Conservation (phyloP, 1,284 basidiomycete species). For the Tranzscheliella williamsii region DNA sequence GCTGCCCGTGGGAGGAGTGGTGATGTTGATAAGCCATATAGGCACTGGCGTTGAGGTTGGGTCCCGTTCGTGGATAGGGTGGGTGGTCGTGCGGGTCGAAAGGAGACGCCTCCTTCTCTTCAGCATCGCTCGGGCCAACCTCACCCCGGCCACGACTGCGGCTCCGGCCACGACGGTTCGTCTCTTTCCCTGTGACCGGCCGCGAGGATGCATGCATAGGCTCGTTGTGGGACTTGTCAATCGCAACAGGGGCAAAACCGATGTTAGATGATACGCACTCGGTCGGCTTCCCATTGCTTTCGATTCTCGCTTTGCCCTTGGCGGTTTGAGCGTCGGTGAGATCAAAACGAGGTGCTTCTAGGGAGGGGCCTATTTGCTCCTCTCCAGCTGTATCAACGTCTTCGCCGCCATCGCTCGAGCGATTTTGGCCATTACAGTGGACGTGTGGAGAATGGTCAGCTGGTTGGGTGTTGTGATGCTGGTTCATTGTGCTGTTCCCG, state of each 20-base stretch:
- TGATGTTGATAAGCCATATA: slow-evolving; percentile 17
- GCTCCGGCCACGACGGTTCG: slow-evolving; percentile 18
- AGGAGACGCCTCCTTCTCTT: slow-evolving; percentile 19
- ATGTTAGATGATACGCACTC: background rate
- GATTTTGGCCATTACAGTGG: slow-evolving; percentile 3
- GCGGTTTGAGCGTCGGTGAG: background rate
- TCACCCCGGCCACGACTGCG: slow-evolving; percentile 6
- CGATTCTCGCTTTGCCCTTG: slow-evolving; percentile 28
- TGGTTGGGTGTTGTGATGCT: too few species aligned
- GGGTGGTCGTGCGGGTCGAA: slow-evolving; percentile 17
- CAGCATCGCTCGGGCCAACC: slow-evolving; percentile 7
- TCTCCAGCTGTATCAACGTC: slow-evolving; percentile 35
- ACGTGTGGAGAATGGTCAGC: too few species aligned
- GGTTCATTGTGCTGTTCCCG: too few species aligned
- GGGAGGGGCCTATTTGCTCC: slow-evolving; percentile 6
- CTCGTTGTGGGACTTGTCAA: slow-evolving; percentile 2
- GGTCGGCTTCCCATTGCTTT: slow-evolving; percentile 5
- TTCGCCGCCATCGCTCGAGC: slow-evolving; percentile 29
- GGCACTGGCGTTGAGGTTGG: slow-evolving; percentile 32
- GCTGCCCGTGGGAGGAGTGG: background rate
- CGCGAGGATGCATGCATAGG: slow-evolving; percentile 1
- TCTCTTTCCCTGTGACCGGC: background rate
- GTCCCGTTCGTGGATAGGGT: slow-evolving; percentile 17
- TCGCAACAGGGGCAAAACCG: background rate
- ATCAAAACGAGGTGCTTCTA: background rate